A percentile compares a stretch with the other conserved stretches of the same genome.
Conservation (phyloP, 1,284 basidiomycete species). For the Pisolithus thermaeus region DNA sequence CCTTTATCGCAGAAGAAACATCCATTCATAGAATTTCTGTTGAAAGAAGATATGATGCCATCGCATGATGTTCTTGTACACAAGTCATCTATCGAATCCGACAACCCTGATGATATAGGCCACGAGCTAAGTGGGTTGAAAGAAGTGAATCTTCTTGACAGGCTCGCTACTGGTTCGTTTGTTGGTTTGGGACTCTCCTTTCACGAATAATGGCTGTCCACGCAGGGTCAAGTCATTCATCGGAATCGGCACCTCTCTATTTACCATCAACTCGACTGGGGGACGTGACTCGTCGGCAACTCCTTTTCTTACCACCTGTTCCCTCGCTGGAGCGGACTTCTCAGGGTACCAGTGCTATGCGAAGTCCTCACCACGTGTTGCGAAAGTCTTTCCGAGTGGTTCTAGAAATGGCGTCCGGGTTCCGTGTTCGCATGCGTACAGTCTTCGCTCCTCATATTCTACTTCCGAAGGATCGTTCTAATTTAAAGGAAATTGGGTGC, state of each 20-base stretch:
- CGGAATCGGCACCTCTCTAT: conserved; percentile 31
- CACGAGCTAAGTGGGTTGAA: conserved; percentile 51
- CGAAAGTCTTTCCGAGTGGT: conserved; percentile 84
- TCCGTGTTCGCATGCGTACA: conserved; percentile 84
- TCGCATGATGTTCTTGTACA: conserved; percentile 15
- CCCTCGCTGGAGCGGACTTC: conserved; percentile 36
- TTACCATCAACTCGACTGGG: conserved; percentile 66
- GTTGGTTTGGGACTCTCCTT: background rate
- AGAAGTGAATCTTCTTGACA: conserved; percentile 77
- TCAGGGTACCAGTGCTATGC: conserved; percentile 38
- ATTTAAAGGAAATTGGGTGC: conserved; percentile 15
- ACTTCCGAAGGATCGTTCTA: conserved; percentile 32
- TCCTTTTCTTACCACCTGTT: conserved; percentile 56
- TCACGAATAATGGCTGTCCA: background rate
- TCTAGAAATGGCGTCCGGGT: conserved; percentile 70
- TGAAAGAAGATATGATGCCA: conserved; percentile 23
- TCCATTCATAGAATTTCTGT: conserved; percentile 44
- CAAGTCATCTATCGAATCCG: conserved; percentile 10
- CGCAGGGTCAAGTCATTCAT: conserved; percentile 44
- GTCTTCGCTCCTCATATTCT: conserved; percentile 80
- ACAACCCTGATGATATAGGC: conserved; percentile 24
- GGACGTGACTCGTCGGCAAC: conserved; percentile 49
- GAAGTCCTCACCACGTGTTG: conserved; percentile 52
- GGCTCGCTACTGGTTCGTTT: conserved; percentile 46
- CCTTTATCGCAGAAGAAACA: conserved; percentile 46